Base-by-base conservation (phyloP, 768 basidiomycete species). In the Boletus subcaerulescens region DNA sequence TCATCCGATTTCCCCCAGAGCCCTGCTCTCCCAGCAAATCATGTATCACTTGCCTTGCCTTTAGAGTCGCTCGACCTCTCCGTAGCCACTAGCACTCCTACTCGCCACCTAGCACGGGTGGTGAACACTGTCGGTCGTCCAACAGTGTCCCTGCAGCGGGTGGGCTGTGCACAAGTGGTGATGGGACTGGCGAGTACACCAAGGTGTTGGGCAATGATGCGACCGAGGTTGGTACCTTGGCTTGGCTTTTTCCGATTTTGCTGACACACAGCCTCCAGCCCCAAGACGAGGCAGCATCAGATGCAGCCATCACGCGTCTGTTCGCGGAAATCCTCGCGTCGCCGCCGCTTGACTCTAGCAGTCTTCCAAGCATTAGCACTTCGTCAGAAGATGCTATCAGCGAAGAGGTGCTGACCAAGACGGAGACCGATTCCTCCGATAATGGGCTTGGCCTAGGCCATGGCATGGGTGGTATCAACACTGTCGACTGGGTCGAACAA, bases 21-120 rank as follows among this genome's bases (percentile, higher is more conserved):
- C 17, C 73, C 76, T 35, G 58, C 71, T 48, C 67, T 72, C 26
- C 58, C 76, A 39, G 58, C 67, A 52, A 66, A 73, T 22, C 64
- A 76, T 29, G 61, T 72, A 55, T 64, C 60, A 60, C 58, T 61
- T 45, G 31, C 51, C 38, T 59, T 62, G 48, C 52, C 60, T 57
- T 60, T 59, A 56, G 45, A 66, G 53, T 57, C 56, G 57, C 68
- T 68, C 59, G 62, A 70, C 68, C 65, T 69, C 60, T 71, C 69
- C 60, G 71, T 62, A 70, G 66, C 60, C 46, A 62, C 58, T 44
- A 53, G 71, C 69, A 78, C 86, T 69, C 74, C 88, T 85, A 89
- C 91, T 93, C 85, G 91, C 91, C 91, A 93, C 86, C 87, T 89
- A 87, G 91, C 91, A 93, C 91, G 91, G 91, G 87, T 93, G 91